Conservation (phyloP, 192 early-diverging fungal genomes). For the Linnemannia elongata region DNA sequence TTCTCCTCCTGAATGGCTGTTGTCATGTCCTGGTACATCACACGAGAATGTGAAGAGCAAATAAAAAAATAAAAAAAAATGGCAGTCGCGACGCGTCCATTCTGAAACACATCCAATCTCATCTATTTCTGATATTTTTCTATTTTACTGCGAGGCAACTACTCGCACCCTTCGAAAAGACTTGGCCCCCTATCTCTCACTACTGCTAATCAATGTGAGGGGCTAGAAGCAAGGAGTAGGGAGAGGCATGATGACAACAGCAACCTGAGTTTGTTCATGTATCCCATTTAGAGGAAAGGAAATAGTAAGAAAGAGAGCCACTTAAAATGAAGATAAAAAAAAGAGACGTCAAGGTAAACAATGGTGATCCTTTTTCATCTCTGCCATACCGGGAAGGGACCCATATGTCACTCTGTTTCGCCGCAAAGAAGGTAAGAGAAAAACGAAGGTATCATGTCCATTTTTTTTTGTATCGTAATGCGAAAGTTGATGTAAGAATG, state of each 20-base stretch:
- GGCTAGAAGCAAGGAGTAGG: too few species aligned
- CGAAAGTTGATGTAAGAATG: too few species aligned
- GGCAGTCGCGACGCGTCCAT: not conserved
- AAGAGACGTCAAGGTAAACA: not conserved
- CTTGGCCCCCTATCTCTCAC: not conserved
- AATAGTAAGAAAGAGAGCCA: not conserved
- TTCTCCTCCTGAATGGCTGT: too few species aligned
- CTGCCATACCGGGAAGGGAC: too few species aligned
- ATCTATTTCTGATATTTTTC: not conserved
- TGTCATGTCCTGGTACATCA: not conserved
- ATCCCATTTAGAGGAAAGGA: too few species aligned
- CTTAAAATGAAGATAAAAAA: not conserved
- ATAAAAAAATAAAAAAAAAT: not conserved
- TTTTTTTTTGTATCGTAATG: not conserved
- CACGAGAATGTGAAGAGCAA: not conserved
- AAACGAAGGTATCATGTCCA: too few species aligned
- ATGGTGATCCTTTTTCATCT: too few species aligned
- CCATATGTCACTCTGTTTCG: too few species aligned
- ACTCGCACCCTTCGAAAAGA: not conserved
- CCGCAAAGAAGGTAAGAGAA: too few species aligned
- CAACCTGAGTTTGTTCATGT: too few species aligned
- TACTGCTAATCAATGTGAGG: not conserved
- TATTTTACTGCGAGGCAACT: not conserved
- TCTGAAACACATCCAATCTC: not conserved
- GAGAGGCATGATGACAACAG: too few species aligned